Percentiles rank a stretch among this genome's conserved stretches.
phyloP scores from a whole-genome alignment of 768 basidiomycete species.

The Suillus plorans region DNA sequence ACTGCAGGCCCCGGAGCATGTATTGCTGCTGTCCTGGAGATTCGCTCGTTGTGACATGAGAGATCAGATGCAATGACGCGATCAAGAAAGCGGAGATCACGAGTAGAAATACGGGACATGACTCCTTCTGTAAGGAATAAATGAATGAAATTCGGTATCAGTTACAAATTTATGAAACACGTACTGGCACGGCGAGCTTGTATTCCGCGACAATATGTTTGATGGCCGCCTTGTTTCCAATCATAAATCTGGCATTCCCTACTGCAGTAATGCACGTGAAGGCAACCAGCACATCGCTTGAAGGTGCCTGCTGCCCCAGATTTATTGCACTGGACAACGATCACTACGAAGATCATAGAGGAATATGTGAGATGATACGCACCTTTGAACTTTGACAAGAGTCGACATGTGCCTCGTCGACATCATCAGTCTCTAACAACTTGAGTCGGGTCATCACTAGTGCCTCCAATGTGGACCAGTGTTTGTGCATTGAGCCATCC shows the following conservation, averaged over 20 bases:
- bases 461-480: constrained; percentile 23
- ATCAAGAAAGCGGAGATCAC: constrained; percentile 26
- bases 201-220: constrained; percentile 25
- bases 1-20: constrained; percentile 16
- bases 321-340: constrained; percentile 23
- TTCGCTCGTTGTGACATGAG: constrained; percentile 13
- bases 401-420: constrained; percentile 16
- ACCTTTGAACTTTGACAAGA: constrained; percentile 29
- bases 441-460: constrained; percentile 16
- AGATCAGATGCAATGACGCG: constrained; percentile 22
- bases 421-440: constrained; percentile 9
- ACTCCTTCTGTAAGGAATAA: constrained; percentile 18
- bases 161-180: constrained; percentile 4
- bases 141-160: not conserved
- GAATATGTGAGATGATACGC: not conserved
- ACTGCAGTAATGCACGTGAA: constrained; percentile 30
- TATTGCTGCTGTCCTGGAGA: constrained; percentile 13
- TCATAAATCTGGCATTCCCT: constrained; percentile 31
- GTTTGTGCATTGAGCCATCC: constrained; percentile 15
- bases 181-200: constrained; percentile 25
- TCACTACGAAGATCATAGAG: not conserved
- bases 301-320: constrained; percentile 25
- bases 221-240: constrained; percentile 29
- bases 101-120: constrained; percentile 19
- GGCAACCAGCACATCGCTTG: constrained; percentile 28